These are phyloP conservation scores for Mortierella alpina DNA, from an alignment of 192 early-diverging fungal genomes.

Conservation along the genomic window DNA sequence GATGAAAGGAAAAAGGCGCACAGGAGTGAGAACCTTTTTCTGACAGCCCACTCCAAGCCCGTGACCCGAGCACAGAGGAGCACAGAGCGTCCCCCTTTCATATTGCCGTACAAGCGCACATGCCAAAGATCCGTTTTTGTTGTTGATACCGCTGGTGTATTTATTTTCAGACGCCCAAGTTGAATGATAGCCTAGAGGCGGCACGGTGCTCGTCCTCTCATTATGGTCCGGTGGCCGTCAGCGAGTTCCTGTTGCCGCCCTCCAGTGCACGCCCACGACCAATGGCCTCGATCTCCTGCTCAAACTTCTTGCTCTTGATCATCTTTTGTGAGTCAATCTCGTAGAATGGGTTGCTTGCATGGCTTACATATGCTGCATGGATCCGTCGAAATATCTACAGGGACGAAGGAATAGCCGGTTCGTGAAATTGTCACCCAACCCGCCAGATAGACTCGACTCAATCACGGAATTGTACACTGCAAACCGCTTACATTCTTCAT, in stretches of 20 bases:
- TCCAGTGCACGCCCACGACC: constrained; percentile 50
- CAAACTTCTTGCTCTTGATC: constrained; percentile 65
- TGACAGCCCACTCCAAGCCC: too few species aligned
- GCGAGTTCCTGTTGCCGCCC: constrained; percentile 43
- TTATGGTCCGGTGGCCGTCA: too few species aligned
- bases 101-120: too few species aligned
- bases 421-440: not conserved
- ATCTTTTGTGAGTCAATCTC: constrained; percentile 70
- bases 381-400: constrained; percentile 81
- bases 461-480: not conserved
- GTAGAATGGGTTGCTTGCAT: constrained; percentile 90
- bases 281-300: constrained; percentile 68
- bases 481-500: constrained; percentile 75
- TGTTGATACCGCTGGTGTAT: too few species aligned
- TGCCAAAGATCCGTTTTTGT: too few species aligned
- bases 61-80: too few species aligned
- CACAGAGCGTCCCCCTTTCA: too few species aligned
- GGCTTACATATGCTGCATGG: constrained; percentile 83
- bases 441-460: not conserved
- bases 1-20: too few species aligned
- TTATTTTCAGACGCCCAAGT: too few species aligned
- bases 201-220: too few species aligned
- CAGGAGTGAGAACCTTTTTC: too few species aligned
- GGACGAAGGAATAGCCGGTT: not conserved
- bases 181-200: too few species aligned